These are phyloP conservation scores for Amesomyces nigricolor DNA, from an alignment of 2,329 filamentous ascomycete genomes.

Conservation along the genomic window DNA sequence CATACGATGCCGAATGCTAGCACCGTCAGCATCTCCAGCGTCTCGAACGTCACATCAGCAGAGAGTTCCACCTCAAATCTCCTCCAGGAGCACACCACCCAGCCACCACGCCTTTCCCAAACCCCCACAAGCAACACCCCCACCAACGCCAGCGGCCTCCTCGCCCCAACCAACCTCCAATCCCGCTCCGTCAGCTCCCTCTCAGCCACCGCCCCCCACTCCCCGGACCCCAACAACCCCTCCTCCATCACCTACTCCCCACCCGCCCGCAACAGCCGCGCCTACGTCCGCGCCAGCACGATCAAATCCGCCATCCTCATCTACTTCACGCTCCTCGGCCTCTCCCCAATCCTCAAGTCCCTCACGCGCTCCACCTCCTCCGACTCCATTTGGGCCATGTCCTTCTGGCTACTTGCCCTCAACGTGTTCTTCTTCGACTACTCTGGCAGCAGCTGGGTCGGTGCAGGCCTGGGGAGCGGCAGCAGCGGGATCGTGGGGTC, in stretches of 20 bases:
- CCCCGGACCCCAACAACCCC: constrained; percentile 21
- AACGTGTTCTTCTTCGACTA: constrained; percentile 99
- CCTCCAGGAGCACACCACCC: constrained; percentile 22
- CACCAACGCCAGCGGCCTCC: constrained; percentile 28
- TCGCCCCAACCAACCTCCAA: constrained; percentile 40
- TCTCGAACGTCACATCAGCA: constrained; percentile 33
- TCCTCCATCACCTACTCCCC: constrained; percentile 23
- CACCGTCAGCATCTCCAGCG: constrained; percentile 25
- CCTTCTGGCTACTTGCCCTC: constrained; percentile 84
- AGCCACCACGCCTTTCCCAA: constrained; percentile 14
- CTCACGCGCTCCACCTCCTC: constrained; percentile 87
- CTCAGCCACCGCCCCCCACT: constrained; percentile 34
- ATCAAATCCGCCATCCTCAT: constrained; percentile 90
- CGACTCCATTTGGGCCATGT: constrained; percentile 97
- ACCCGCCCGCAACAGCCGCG: constrained; percentile 36
- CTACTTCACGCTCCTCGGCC: constrained; percentile 82
- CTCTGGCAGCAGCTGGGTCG: constrained; percentile 56
- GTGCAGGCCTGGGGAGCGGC: neutral
- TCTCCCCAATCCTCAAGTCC: constrained; percentile 93
- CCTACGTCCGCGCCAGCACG: constrained; percentile 61
- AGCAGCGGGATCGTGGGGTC: neutral
- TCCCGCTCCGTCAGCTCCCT: constrained; percentile 53
- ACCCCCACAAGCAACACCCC: constrained; percentile 25
- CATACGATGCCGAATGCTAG: constrained; percentile 19
- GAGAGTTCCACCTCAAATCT: constrained; percentile 46